These are phyloP conservation scores for Candida gorgasii DNA, from an alignment of 805 yeast species.

Conservation along the genomic window DNA sequence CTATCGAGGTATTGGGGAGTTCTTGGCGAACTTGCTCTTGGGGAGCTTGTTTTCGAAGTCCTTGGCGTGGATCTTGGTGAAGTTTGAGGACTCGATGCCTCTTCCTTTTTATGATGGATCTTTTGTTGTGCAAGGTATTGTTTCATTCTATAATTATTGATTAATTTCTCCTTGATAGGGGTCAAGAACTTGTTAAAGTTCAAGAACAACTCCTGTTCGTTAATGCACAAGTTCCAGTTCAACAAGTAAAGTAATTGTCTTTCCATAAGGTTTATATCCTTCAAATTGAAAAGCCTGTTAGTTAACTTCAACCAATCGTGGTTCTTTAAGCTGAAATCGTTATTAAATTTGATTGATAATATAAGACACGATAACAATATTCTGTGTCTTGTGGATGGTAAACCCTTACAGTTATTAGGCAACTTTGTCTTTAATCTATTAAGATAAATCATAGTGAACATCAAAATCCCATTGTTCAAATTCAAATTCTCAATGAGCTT, in stretches of 20 bases:
- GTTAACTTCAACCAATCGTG: conserved; percentile 79
- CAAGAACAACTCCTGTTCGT: conserved; percentile 43
- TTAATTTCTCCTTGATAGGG: conserved; percentile 48
- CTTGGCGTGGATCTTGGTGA: conserved; percentile 1
- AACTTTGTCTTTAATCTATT: conserved; percentile 59
- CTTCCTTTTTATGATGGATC: background rate
- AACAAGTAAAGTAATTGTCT: conserved; percentile 67
- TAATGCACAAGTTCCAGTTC: conserved; percentile 66
- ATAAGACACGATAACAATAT: conserved; percentile 74
- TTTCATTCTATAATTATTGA: conserved; percentile 35
- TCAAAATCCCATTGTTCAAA: conserved; percentile 77
- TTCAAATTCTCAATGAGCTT: conserved; percentile 72
- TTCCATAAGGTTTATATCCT: conserved; percentile 80
- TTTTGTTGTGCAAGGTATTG: conserved; percentile 15
- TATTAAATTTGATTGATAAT: conserved; percentile 70
- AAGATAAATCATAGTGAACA: conserved; percentile 70
- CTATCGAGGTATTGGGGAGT: background rate
- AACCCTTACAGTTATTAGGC: conserved; percentile 72
- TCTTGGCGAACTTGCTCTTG: background rate
- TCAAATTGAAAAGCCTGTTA: conserved; percentile 65
- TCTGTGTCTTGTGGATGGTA: conserved; percentile 79
- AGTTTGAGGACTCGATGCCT: background rate
- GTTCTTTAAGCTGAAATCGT: conserved; percentile 78
- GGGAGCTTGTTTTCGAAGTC: too few relatives aligned
- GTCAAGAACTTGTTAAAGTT: conserved; percentile 48